Base-by-base conservation (phyloP, 2,329 filamentous ascomycete genomes). In the Fusarium hostae region DNA sequence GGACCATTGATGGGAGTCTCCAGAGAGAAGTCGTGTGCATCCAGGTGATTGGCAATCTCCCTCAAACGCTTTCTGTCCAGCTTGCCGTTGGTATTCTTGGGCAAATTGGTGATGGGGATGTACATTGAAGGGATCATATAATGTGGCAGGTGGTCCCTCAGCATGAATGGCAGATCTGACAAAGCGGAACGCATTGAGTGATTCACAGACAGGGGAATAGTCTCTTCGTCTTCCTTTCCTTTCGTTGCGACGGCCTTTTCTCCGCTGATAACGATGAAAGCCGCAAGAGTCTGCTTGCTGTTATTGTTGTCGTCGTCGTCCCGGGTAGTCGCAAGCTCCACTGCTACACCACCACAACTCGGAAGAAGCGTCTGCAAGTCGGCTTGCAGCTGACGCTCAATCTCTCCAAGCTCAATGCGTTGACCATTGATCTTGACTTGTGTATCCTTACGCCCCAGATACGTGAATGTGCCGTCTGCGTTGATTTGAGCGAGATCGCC, bases 371-470 rank as follows among this genome's bases (percentile, higher is more conserved):
- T 43, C 40, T 43, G 40, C 26, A 54, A 54, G 37, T 41, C 50
- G 37, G 37, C 35, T 54, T 54, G 50, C 40, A 43, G 40, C 40
- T 43, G 40, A 43, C 40, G 40, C 64, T 85, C 84, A 30, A 86
- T 82, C 32, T 79, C 79, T 7, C 70, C 75, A 22, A 87, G 81
- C 78, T 87, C 90, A 52, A 89, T 82, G 48, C 87, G 79, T 66
- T 85, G 89, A 12, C 90, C 90, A 22, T 84, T 83, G 10, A 90
- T 78, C 77, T 90, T 90, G n/a, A n/a, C n/a, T n/a, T n/a, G n/a
- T n/a, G n/a, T n/a, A n/a, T n/a, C n/a, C n/a, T n/a, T n/a, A n/a
- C n/a, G n/a, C n/a, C n/a, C 87, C 35, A 87, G 71, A 52, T 83
- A 86, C 0, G 80, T 72, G 10, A 87, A 74, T 22, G 76, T 77